Evolutionary conservation across 805 yeast species (phyloP), one percentile per base, ranked within the genome.

Genomic region (Candida tammaniensis): DNA sequence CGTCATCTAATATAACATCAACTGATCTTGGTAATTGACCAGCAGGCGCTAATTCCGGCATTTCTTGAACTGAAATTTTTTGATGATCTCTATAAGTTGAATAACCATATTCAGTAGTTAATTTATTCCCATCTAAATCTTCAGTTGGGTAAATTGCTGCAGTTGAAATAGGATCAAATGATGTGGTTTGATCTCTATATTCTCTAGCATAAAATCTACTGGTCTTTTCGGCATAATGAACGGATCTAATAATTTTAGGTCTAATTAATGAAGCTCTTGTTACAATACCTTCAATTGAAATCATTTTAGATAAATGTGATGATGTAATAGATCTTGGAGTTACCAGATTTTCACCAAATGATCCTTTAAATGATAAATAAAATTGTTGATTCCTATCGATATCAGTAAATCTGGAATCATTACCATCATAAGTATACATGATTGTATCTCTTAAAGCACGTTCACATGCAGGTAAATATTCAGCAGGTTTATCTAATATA

Each of bases 41-140:
- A 0, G 98, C 95, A 11, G 98, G 98, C 1, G 98, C 96, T 43
- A 82, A 72, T 64, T 93, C 98, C 1, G 98, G 98, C 86, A 93
- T 86, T 64, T 93, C 98, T 59, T 93, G 98, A 23, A 93, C 82
- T 0, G 96, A 78, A 23, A 93, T 74, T 24, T 87, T 83, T 62
- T 93, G 98, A 57, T 91, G 96, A 61, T 93, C 98, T 49, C 91
- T 73, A 57, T 86, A 93, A 18, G 94, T 87, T 6, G 89, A 82
- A 53, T 80, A 84, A 1, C 98, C 98, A 52, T 86, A 93, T 57
- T 93, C 98, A 0, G 96, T 89, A 13, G 77, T 72, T 45, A 93
- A 65, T 48, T 86, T 86, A 61, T 89, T 82, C 5, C 97, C 97
- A 30, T 87, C 93, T 12, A 85, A 74, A 54, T 93, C 98, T 51